Percentiles rank a stretch among this genome's conserved stretches.
Evolutionary conservation across 1,284 basidiomycete genomes (phyloP).

Genomic region (Xerocomus minutiporus): DNA sequence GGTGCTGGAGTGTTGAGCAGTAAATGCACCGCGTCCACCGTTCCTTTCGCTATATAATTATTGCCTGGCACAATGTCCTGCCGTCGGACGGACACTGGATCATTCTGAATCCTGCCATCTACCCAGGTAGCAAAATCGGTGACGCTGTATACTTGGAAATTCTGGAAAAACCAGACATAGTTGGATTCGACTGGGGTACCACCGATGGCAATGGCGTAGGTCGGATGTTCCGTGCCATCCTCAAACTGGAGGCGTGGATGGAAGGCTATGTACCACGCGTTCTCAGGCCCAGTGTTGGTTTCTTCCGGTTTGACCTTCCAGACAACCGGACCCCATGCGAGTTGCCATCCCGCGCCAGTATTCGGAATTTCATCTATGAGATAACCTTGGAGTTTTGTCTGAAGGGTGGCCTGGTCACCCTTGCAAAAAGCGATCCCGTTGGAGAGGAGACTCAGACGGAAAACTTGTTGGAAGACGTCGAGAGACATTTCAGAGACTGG

Average conservation of each 20-base stretch:
- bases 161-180: background rate
- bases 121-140: constrained; percentile 16
- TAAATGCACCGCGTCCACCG: background rate
- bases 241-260: constrained; percentile 15
- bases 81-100: background rate
- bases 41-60: constrained; percentile 1
- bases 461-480: constrained; percentile 22
- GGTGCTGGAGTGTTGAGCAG: constrained; percentile 8
- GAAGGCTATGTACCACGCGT: constrained; percentile 17
- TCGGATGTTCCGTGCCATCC: constrained; percentile 6
- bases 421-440: background rate
- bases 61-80: background rate
- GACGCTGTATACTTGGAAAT: constrained; percentile 7
- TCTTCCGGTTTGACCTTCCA: constrained; percentile 15
- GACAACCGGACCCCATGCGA: constrained; percentile 18
- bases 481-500: constrained; percentile 12
- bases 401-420: constrained; percentile 2
- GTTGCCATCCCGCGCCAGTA: constrained; percentile 4
- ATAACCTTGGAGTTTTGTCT: background rate
- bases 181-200: constrained; percentile 5
- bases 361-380: background rate
- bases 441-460: constrained; percentile 8
- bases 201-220: constrained; percentile 15
- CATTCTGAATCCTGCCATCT: background rate
- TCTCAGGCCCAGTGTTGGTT: constrained; percentile 9